These are phyloP conservation scores for Camelina laxa DNA, from an alignment of 345 rosid genomes.

Conservation along the genomic window DNA sequence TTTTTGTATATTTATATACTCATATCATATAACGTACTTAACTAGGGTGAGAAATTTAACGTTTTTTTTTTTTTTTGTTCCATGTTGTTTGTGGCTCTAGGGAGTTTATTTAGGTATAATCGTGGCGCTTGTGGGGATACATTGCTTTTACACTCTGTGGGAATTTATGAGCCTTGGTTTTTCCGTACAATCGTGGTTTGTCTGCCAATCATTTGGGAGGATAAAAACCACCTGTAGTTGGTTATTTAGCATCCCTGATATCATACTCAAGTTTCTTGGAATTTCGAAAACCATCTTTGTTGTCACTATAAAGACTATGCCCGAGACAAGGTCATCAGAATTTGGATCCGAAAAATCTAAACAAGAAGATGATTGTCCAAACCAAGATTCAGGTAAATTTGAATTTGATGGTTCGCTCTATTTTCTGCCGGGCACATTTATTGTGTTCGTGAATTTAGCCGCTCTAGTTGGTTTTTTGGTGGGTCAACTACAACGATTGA, in stretches of 20 bases:
- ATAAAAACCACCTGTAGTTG: conserved; percentile 43
- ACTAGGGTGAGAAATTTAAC: background rate
- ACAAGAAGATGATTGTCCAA: background rate
- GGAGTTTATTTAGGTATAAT: conserved; percentile 25
- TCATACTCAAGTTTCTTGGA: conserved; percentile 52
- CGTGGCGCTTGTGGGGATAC: conserved; percentile 24
- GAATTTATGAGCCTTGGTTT: conserved; percentile 33
- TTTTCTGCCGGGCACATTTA: conserved; percentile 60
- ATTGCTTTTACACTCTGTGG: conserved; percentile 38
- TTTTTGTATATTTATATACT: background rate
- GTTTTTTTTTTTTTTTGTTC: background rate
- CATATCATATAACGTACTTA: background rate
- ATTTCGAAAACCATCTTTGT: conserved; percentile 55
- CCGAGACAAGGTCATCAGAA: conserved; percentile 11
- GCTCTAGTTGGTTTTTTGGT: conserved; percentile 37
- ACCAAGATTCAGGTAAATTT: conserved; percentile 33
- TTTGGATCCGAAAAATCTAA: background rate
- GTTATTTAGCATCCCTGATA: conserved; percentile 49
- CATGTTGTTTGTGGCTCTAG: conserved; percentile 11
- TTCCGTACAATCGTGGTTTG: conserved; percentile 13
- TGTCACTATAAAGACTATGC: conserved; percentile 57
- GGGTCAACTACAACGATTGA: conserved; percentile 31
- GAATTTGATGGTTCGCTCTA: conserved; percentile 52
- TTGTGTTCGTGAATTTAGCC: conserved; percentile 51
- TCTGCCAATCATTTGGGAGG: conserved; percentile 21